Evolutionary conservation across 371 early-diverging fungal species (phyloP), one percentile per base, ranked within the genome.

Genomic region (Mucor piriformis): DNA sequence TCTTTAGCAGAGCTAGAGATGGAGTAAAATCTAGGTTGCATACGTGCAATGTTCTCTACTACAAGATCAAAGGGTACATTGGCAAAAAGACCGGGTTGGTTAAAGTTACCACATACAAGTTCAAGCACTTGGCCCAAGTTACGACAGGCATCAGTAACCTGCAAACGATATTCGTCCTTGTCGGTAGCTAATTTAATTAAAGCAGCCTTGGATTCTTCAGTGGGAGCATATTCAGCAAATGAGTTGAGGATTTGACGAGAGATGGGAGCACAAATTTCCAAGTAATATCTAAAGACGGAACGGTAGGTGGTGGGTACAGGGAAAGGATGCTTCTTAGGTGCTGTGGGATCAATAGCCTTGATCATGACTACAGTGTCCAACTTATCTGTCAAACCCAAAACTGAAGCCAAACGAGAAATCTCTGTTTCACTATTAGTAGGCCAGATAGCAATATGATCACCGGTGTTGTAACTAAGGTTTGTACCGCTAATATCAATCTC

Each of bases 391-490:
- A 95, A 69, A 16, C 83, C 82, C 25, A 95, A 77, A 2, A 85
- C 83, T 2, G 65, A 37, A 16, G 90, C 89, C 18, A 92, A 59
- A 25, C 83, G 74, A 6, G 64, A 52, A 2, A 96, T 93, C 57
- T 93, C 89, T 33, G 73, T 72, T 21, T 90, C 91, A 38, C 87
- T 80, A 72, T 97, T 98, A 20, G 86, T 81, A 2, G 97, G 92
- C 86, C 89, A 96, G 47, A 98, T 80, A n/a, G 94, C 97, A 54
- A 96, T 81, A 64, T 98, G 98, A 66, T 98, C 99, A 48, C 99
- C 99, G 8, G 96, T 82, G 54, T 89, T 84, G 66, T 98, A 97
- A 21, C 69, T 75, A 58, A 97, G 68, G 23, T 90, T 92, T 15
- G 90, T 85, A 40, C 85, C 91, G 5, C 76, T 61, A 33, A 96